Conservation (phyloP, 257 asterid species). For the Plantago elongata region DNA sequence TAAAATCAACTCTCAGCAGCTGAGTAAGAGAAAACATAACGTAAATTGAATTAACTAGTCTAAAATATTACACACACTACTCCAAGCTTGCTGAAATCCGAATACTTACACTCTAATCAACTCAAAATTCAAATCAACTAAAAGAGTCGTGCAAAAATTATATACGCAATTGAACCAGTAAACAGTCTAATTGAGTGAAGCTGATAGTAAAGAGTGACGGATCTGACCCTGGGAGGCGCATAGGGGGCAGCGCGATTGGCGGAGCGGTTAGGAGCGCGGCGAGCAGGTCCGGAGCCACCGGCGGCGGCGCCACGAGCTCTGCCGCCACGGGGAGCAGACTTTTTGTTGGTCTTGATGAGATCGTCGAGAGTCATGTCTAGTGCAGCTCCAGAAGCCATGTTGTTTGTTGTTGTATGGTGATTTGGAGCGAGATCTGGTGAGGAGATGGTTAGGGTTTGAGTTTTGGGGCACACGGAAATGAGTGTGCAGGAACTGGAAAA, state of each 20-base stretch:
- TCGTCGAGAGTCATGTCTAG: conserved; percentile 87
- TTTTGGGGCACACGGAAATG: conserved; percentile 19
- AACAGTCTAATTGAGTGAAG: too few species aligned
- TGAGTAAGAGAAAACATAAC: too few species aligned
- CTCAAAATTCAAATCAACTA: too few species aligned
- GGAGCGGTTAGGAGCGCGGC: conserved; percentile 61
- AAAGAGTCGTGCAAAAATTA: too few species aligned
- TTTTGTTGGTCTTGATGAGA: conserved; percentile 87
- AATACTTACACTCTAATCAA: too few species aligned
- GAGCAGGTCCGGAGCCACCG: conserved; percentile 70
- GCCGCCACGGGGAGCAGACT: conserved; percentile 43
- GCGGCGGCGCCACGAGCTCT: conserved; percentile 47
- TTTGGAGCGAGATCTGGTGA: conserved; percentile 19
- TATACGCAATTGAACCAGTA: too few species aligned
- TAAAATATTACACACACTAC: too few species aligned
- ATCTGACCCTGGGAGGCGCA: conserved; percentile 65
- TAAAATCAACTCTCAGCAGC: too few species aligned
- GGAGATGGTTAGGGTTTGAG: conserved; percentile 30
- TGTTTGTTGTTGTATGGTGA: neutral
- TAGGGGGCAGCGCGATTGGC: conserved; percentile 70
- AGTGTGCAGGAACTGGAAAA: neutral
- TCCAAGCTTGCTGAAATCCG: too few species aligned
- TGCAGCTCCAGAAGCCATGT: conserved; percentile 75
- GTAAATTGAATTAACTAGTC: too few species aligned
- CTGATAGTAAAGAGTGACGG: too few species aligned